Base-by-base conservation (phyloP, 2,329 filamentous ascomycete genomes). In the Penicillium brevicompactum region DNA sequence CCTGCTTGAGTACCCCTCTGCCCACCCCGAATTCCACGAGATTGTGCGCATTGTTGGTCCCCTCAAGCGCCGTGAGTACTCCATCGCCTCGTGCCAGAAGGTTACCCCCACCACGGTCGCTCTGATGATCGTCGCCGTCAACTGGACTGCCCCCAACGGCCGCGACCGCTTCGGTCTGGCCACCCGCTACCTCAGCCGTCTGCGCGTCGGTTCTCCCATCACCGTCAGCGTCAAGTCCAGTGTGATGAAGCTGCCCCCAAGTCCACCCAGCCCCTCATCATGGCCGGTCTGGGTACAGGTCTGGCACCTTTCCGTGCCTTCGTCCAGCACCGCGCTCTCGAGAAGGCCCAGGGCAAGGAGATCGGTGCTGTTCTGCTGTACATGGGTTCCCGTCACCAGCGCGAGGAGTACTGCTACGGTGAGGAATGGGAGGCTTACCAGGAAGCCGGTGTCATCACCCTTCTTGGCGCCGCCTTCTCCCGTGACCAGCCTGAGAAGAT, bases 341-440 rank as follows among this genome's bases (percentile, higher is more conserved):
- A 99, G 74, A 96, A 96, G 80, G 88, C 91, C n/a, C 91, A 95
- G 74, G 94, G 94, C 75, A 92, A 96, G 80, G 87, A 94, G 55
- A 96, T 99, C 64, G 94, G 94, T 51, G 81, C 91, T 42, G 94
- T 97, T 59, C 85, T 99, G 50, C 80, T 99, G 57, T 99, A 97
- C 83, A 93, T 99, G 81, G 94, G 94, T 61, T 93, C 92, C 16
- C 92, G 94, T 50, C 92, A 97, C 82, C 92, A 97, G 81, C 91
- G 92, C 63, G 94, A 99, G 78, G 94, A 99, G 79, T 99, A 99
- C 77, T 87, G 97, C 57, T 99, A 97, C 71, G 94, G 94, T 59
- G 94, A 99, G 76, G 94, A 99, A 76, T 99, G 94, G 94, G 94
- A 99, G 76, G 94, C 94, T 0, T 99, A 99, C 77, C 86, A 94